Base-by-base conservation (phyloP, 2,329 filamentous ascomycete species). In the Chaetomium sp. region DNA sequence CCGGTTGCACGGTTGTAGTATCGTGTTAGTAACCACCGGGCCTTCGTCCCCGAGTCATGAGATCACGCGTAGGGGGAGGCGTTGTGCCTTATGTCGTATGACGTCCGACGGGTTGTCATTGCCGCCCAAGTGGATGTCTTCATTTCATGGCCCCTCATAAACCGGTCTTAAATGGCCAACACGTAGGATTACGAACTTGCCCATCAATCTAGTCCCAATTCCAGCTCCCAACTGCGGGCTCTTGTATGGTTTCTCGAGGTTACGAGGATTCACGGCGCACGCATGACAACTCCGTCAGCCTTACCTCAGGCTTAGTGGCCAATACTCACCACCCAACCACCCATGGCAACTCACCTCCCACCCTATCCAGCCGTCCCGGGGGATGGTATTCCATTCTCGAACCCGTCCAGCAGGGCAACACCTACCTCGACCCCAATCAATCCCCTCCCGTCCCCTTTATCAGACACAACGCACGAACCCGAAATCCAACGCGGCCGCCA, bases 401-500 rank as follows among this genome's bases (percentile, higher is more conserved):
- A 31, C n/a, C 33, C 53, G 1, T 54, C 27, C 57, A 6, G 27
- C 23, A 50, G 23, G 9, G 51, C 58, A 27, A 10, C 54, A n/a
- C 9, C 45, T 12, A 29, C 27, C 27, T 57, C 54, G 42, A 45
- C 33, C 19, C 27, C 31, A 10, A 25, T n/a, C 29, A 29, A 23
- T n/a, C 25, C 31, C 8, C 6, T 19, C 31, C 10, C 19, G 21
- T 31, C 59, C 29, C 19, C 42, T 10, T 57, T 50, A 6, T 60
- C 31, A 51, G 50, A 31, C 29, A 23, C 38, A 9, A 51, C 13
- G 23, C 54, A 10, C 47, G 42, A 57, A 13, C 35, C 53, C 19
- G 55, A 62, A n/a, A 13, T 29, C 57, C 54, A 54, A 31, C 65
- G 65, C 10, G 65, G 65, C 25, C 65, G 65, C 49, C 65, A 62